Percentiles rank a stretch among this genome's conserved stretches.
Conservation (phyloP, 805 yeast species). For the Barnettozyma sp. region DNA sequence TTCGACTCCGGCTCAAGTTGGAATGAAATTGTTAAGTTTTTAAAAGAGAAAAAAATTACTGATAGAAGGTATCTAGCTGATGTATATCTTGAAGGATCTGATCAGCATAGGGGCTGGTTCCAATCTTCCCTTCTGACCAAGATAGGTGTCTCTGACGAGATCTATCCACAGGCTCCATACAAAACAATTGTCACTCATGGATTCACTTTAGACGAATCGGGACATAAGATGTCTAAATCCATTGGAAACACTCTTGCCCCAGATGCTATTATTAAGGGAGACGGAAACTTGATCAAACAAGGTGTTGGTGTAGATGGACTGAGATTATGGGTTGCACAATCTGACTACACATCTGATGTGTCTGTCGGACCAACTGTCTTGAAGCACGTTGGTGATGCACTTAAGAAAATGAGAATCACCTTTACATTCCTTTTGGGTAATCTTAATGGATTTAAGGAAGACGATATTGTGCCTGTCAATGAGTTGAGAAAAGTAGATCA, state of each 20-base stretch:
- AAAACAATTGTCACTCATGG: slow-evolving; percentile 84
- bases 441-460: slow-evolving; percentile 37
- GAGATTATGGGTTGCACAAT: slow-evolving; percentile 83
- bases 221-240: slow-evolving; percentile 91
- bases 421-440: slow-evolving; percentile 80
- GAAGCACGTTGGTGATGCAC: slow-evolving; percentile 68
- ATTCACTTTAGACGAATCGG: slow-evolving; percentile 78
- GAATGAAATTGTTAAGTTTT: slow-evolving; percentile 47
- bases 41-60: slow-evolving; percentile 28
- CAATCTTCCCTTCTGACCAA: slow-evolving; percentile 86
- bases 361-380: slow-evolving; percentile 65
- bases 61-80: slow-evolving; percentile 52
- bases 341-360: slow-evolving; percentile 80
- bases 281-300: slow-evolving; percentile 38
- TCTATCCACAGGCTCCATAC: slow-evolving; percentile 50
- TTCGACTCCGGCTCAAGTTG: slow-evolving; percentile 96
- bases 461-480: slow-evolving; percentile 32
- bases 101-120: slow-evolving; percentile 99
- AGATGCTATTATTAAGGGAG: slow-evolving; percentile 55
- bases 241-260: slow-evolving; percentile 80
- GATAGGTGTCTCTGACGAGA: slow-evolving; percentile 37
- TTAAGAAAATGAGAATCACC: slow-evolving; percentile 78
- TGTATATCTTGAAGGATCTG: slow-evolving; percentile 93
- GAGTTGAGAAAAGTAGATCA: slow-evolving; percentile 48
- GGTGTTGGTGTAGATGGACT: slow-evolving; percentile 85